Conservation (phyloP, 2,329 filamentous ascomycete genomes). For the Sporothrix sp. region DNA sequence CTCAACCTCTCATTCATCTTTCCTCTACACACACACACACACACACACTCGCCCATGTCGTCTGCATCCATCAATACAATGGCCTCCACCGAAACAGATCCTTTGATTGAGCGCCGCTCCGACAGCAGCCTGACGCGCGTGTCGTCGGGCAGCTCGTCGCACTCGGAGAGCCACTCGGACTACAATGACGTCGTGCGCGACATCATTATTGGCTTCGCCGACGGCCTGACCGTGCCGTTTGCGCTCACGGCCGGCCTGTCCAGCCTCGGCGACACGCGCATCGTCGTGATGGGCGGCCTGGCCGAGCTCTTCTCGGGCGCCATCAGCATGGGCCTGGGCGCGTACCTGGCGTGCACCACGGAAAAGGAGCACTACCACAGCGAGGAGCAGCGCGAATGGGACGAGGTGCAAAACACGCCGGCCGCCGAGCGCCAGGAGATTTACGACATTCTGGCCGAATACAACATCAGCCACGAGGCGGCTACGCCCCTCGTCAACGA, state of each 20-base stretch:
- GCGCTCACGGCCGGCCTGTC: constrained; percentile 66
- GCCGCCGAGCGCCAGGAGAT: constrained; percentile 36
- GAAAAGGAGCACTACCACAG: constrained; percentile 43
- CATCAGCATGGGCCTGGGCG: constrained; percentile 69
- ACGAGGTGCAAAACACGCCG: constrained; percentile 32
- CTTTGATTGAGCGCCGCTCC: constrained; percentile 17
- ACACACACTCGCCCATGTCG: not conserved
- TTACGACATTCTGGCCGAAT: constrained; percentile 38
- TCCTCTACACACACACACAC: not conserved
- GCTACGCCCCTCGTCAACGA: constrained; percentile 39
- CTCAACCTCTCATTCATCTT: not conserved
- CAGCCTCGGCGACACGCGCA: constrained; percentile 51
- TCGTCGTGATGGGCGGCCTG: constrained; percentile 62
- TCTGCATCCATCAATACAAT: constrained; percentile 8
- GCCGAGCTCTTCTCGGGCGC: constrained; percentile 67
- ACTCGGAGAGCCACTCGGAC: constrained; percentile 23
- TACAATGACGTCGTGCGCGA: constrained; percentile 45
- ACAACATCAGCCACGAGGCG: constrained; percentile 35
- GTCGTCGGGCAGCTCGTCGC: constrained; percentile 10
- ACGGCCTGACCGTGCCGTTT: constrained; percentile 72
- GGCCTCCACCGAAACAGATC: constrained; percentile 14
- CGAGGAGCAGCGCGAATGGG: constrained; percentile 36
- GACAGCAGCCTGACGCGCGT: constrained; percentile 17
- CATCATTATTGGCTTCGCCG: constrained; percentile 66
- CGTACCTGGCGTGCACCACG: constrained; percentile 57